Evolutionary conservation across 139 green algal genomes (phyloP), one percentile per base, ranked within the genome.

Genomic region (Chlorella vulgaris): DNA sequence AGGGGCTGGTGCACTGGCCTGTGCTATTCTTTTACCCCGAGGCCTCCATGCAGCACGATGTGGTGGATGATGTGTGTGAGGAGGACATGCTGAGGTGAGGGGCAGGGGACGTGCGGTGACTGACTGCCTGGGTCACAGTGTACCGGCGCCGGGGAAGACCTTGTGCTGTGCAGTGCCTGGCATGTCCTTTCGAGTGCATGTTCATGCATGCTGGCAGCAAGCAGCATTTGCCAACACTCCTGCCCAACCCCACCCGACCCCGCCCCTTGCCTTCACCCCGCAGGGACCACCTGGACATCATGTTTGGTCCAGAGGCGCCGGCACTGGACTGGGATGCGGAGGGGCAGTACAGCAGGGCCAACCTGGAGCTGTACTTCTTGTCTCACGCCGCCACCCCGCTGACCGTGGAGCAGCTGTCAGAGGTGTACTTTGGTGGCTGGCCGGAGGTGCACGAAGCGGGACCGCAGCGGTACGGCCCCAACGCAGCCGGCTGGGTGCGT

Each of bases 1-100:
- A 91, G 1, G 88, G 90, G 18, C 33, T 84, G 21, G 50, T 97
- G 69, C 88, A 92, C 76, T 98, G 92, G 93, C 95, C 95, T 0
- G 89, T 96, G 60, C 55, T 98, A 78, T 89, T 98, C 63, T 85
- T 97, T 60, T 98, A 98, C 83, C 91, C 93, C 0, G 94, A 98
- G 81, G 85, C 81, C 35, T 83, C 67, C 43, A 93, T 93, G 88
- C 84, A 92, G 81, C 91, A 85, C 53, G 95, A 98, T 67, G 78
- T 92, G 35, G 87, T 98, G 29, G 87, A 98, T 80, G 93, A 94
- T 50, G 90, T 93, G 19, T 69, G 63, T 18, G 95, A 98, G 82
- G 76, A 85, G 7, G 91, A 97, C 81, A 78, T 66, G 0, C 68
- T 98, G 39, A 73, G 42, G 65, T 78, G 62, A 26, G 51, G 2